These are phyloP conservation scores for Lodderomyces oxycetoniae DNA, from an alignment of 1,139 yeast genomes.

Conservation along the genomic window DNA sequence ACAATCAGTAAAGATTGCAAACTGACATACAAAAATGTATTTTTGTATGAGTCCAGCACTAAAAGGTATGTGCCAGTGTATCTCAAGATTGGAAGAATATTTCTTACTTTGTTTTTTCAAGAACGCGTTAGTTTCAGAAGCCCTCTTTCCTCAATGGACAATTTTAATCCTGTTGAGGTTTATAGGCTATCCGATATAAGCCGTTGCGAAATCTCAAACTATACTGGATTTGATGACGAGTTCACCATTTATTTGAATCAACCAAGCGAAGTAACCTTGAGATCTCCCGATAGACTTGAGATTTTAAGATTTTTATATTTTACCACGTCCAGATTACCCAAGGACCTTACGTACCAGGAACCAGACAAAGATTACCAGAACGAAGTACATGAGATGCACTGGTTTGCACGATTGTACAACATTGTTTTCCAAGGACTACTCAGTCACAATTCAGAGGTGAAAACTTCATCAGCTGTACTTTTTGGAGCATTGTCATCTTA, in stretches of 20 bases:
- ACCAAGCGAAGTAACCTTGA: constrained; percentile 44
- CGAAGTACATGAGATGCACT: constrained; percentile 23
- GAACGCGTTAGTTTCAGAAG: constrained; percentile 23
- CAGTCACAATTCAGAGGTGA: constrained; percentile 53
- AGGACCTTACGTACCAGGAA: constrained; percentile 16
- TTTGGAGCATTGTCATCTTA: constrained; percentile 60
- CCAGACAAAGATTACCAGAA: constrained; percentile 22
- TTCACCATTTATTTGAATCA: constrained; percentile 53
- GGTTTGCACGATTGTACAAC: constrained; percentile 60
- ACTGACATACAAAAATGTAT: constrained; percentile 56
- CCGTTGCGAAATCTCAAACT: constrained; percentile 49
- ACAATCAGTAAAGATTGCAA: constrained; percentile 49
- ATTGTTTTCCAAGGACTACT: constrained; percentile 66
- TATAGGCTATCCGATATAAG: constrained; percentile 47
- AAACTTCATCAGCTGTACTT: constrained; percentile 60
- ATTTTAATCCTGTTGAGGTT: constrained; percentile 49
- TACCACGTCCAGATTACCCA: constrained; percentile 51
- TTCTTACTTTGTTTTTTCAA: constrained; percentile 52
- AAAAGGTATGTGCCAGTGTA: constrained; percentile 45
- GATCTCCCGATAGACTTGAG: constrained; percentile 60
- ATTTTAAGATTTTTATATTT: constrained; percentile 66
- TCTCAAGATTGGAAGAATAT: constrained; percentile 66
- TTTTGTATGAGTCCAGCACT: constrained; percentile 38
- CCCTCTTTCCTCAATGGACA: constrained; percentile 22
- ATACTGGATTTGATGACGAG: constrained; percentile 40